Evolutionary conservation across 208 protist species (phyloP).

Genomic region (Trichomonas vaginalis): DNA sequence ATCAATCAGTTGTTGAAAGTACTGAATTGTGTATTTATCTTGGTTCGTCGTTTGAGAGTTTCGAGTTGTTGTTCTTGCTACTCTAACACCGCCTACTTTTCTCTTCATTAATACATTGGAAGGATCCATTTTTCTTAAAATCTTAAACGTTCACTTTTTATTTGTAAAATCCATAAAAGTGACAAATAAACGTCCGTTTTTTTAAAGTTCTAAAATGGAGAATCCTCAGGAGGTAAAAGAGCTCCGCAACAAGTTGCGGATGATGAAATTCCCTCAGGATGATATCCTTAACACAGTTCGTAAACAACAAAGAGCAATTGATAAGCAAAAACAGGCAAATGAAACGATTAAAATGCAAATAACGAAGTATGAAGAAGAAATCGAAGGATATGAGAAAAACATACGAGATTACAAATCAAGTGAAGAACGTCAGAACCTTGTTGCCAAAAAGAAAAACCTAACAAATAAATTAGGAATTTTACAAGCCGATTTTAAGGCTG

Average conservation of each 20-base stretch:
- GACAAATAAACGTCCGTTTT: neutral
- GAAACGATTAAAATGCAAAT: conserved; percentile 13
- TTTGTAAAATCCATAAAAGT: too few species aligned
- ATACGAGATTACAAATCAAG: neutral
- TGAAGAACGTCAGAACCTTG: neutral
- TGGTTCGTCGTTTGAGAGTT: neutral
- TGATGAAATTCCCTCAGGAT: conserved; percentile 18
- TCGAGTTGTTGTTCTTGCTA: neutral
- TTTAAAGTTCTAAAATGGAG: neutral
- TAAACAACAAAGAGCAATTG: neutral
- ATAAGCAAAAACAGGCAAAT: conserved; percentile 11
- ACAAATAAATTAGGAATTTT: conserved; percentile 1
- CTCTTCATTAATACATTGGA: neutral
- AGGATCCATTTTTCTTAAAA: neutral
- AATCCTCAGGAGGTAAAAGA: conserved; percentile 9
- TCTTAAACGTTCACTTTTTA: too few species aligned
- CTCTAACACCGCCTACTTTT: neutral
- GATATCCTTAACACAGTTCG: neutral
- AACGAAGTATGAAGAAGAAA: neutral
- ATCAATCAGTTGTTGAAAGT: neutral
- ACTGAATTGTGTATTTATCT: neutral
- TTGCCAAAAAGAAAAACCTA: neutral
- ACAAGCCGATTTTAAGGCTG: neutral
- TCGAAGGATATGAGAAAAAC: neutral
- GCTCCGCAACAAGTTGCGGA: neutral